phyloP scores from a whole-genome alignment of 495 filamentous ascomycete species.

The Cercophora scortea region DNA sequence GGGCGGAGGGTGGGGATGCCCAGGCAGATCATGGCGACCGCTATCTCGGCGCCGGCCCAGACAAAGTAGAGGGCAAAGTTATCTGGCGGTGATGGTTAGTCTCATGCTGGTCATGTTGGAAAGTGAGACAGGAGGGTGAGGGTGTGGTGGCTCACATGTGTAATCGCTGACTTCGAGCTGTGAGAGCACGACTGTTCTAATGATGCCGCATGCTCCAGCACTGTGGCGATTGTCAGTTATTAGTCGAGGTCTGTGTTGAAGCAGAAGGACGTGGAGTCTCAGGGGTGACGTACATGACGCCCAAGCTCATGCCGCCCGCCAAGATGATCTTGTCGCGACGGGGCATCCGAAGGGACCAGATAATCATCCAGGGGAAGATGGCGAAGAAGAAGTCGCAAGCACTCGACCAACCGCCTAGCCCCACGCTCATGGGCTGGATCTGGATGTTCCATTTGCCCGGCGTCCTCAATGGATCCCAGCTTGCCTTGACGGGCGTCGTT shows the following conservation, averaged over 20 bases:
- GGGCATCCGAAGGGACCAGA: conserved; percentile 32
- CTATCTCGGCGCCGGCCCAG: conserved; percentile 33
- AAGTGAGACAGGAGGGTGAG: not conserved
- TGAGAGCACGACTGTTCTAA: conserved; percentile 29
- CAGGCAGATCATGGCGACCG: conserved; percentile 32
- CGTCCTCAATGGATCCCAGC: conserved; percentile 30
- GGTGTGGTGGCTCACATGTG: conserved; percentile 18
- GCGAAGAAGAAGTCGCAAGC: conserved; percentile 38
- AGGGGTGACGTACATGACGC: conserved; percentile 28
- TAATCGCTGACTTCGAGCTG: conserved; percentile 27
- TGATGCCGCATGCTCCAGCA: conserved; percentile 32
- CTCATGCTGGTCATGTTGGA: too few relatives aligned
- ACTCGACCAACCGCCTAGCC: conserved; percentile 34
- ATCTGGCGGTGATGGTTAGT: conserved; percentile 8
- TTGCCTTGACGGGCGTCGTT: conserved; percentile 24
- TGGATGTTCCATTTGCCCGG: conserved; percentile 28
- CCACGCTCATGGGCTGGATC: conserved; percentile 31
- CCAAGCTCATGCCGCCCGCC: conserved; percentile 34
- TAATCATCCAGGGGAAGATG: conserved; percentile 37
- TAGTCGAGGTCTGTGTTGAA: not conserved
- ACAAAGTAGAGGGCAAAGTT: conserved; percentile 33
- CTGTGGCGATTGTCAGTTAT: conserved; percentile 18
- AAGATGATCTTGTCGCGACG: conserved; percentile 33
- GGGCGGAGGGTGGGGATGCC: conserved; percentile 31
- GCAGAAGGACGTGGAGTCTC: not conserved